phyloP scores from a whole-genome alignment of 306 rosid genomes.

The Citrullus amarus region DNA sequence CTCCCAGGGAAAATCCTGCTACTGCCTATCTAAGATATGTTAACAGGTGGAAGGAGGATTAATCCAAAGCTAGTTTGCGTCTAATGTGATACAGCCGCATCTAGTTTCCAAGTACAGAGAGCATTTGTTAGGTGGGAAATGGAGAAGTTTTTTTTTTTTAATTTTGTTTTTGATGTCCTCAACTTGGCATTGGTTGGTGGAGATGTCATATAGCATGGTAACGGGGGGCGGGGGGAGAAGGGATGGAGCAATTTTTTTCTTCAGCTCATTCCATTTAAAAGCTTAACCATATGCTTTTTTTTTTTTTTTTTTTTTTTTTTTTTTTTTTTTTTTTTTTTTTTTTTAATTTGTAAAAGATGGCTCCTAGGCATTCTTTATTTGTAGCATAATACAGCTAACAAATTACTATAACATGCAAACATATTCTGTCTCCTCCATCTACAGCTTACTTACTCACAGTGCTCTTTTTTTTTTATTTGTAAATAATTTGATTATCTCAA shows the following conservation, averaged over 20 bases:
- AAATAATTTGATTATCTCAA: too few species aligned
- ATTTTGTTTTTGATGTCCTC: not conserved
- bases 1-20: constrained; percentile 72
- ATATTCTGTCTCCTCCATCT: not conserved
- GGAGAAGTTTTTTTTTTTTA: not conserved
- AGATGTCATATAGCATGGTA: not conserved
- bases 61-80: constrained; percentile 5
- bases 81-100: not conserved
- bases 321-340: not conserved
- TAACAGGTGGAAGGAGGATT: constrained; percentile 84
- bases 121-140: not conserved
- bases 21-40: constrained; percentile 67
- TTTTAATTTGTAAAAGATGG: not conserved
- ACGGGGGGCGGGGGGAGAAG: not conserved
- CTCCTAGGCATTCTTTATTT: constrained; percentile 3
- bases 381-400: constrained; percentile 4
- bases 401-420: not conserved
- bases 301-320: not conserved
- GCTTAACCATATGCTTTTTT: not conserved
- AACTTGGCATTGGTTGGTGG: not conserved
- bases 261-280: constrained; percentile 6
- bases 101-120: not conserved
- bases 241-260: constrained; percentile 8
- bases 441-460: not conserved
- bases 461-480: not conserved